Evolutionary conservation across 805 yeast genomes (phyloP), one percentile per base, ranked within the genome.

Genomic region (Priceomyces haplophilus): DNA sequence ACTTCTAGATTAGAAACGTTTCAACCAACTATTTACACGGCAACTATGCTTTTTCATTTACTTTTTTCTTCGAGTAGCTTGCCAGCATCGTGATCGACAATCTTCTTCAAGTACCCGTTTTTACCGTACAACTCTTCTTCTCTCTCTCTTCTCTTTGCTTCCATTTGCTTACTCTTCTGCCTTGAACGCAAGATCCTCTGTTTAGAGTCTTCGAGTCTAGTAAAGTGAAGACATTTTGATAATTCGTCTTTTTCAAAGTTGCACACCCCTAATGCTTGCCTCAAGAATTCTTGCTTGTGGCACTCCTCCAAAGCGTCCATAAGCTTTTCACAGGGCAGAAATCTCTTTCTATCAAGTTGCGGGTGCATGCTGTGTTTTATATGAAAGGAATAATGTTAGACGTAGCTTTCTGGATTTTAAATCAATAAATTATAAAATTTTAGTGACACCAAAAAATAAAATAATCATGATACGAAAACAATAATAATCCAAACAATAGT

Each of bases 301-400:
- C 99, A 91, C 58, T 87, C 83, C 54, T 91, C 96, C 4, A 91
- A 75, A 0, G 95, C 97, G 47, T 83, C 82, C 61, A 93, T 88
- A 32, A 88, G 75, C 47, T 83, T 86, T 40, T 78, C 80, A 62
- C 99, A 91, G 15, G 85, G 63, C 37, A 64, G 69, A 46, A 70
- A 69, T 44, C 75, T 56, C 47, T 61, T 62, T 49, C 58, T 65
- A 52, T 72, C 76, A 48, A 71, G 58, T 46, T 70, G 75, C 5
- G 76, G 76, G 48, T 71, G 76, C 76, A 71, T 71, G 8, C 31
- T 49, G 23, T 7, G 37, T 15, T 18, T 35, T 27, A 27, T 5
- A 27, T 27, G n/a, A 5, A n/a, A n/a, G 31, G 15, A 27, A 8
- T 11, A n/a, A n/a, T n/a, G n/a, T n/a, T n/a, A n/a, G n/a, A n/a